These are phyloP conservation scores for Hypsizygus ulmarius DNA, from an alignment of 1,284 basidiomycete species.

Conservation along the genomic window DNA sequence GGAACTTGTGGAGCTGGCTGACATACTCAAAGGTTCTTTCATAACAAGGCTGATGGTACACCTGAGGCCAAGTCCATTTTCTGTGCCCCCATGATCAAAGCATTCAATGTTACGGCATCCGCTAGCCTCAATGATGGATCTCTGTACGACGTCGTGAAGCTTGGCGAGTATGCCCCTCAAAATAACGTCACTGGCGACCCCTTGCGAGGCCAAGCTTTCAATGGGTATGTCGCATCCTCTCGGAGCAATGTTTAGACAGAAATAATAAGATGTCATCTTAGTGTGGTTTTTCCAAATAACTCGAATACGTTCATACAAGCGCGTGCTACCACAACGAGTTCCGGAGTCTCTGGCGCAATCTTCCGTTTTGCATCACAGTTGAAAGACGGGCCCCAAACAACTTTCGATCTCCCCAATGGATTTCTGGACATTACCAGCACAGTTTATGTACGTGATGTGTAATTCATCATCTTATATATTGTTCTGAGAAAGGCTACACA, in stretches of 20 bases:
- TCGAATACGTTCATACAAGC: conserved; percentile 45
- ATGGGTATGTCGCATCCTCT: conserved; percentile 42
- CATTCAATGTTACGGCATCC: conserved; percentile 42
- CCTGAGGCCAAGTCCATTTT: conserved; percentile 50
- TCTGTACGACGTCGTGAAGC: conserved; percentile 35
- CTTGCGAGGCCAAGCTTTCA: conserved; percentile 46
- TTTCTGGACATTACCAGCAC: conserved; percentile 48
- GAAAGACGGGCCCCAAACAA: conserved; percentile 35
- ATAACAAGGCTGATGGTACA: conserved; percentile 25
- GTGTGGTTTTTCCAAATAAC: conserved; percentile 44
- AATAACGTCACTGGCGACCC: conserved; percentile 52
- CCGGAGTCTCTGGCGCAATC: conserved; percentile 54
- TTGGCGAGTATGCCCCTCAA: conserved; percentile 27
- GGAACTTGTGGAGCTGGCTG: neutral
- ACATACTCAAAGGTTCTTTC: conserved; percentile 36
- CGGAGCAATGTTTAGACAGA: neutral
- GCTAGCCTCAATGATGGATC: conserved; percentile 42
- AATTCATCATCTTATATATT: neutral
- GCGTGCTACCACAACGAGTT: conserved; percentile 43
- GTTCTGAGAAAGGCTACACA: neutral
- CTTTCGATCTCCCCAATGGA: conserved; percentile 46
- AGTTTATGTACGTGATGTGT: conserved; percentile 48
- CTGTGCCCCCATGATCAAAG: conserved; percentile 48
- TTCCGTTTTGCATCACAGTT: conserved; percentile 45
- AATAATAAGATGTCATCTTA: conserved; percentile 20